Base-by-base conservation (phyloP, 1,284 basidiomycete genomes). In the Irpex sp. region DNA sequence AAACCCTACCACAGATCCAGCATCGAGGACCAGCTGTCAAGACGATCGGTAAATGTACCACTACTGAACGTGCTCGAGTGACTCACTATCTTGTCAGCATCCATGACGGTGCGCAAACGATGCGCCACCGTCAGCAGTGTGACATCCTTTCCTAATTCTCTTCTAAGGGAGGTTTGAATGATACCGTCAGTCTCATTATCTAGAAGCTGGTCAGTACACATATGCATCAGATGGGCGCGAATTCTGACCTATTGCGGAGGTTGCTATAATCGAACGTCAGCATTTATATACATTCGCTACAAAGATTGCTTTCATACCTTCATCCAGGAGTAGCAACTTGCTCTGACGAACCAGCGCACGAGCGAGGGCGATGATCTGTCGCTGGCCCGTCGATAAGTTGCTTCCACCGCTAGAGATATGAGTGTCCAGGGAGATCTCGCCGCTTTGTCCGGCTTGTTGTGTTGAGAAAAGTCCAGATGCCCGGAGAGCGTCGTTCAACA, bases 41-140 rank as follows among this genome's bases (percentile, higher is more conserved):
- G 21, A 51, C n/a, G 33, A 11, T 33, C 8, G 53, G 8, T 33
- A 9, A 43, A 19, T 19, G 8, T 8, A 31, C 35, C 5, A 63
- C 49, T 15, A 21, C 26, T 26, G 6, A 36, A n/a, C 2, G 39
- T 7, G 36, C 46, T 17, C 11, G 19, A 8, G 37, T 15, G 37
- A 67, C 78, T 57, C 67, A 71, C 71, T 47, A 76, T 75, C 58
- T 73, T 76, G 67, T 77, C 66, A 17, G 59, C 53, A 50, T 67
- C 66, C 66, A 67, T 67, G 66, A 67, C 85, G 1, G 86, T 89
- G 67, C 88, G 86, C 35, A 89, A 73, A 50, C 88, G 82, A 72
- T 89, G 88, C 2, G 88, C 88, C 37, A 89, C 76, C 17, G 85
- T 88, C 49, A 89, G 79, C 3, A 89, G 70, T 0, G 86, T 88